These are phyloP conservation scores for Backusella australiensis DNA, from an alignment of 192 early-diverging fungal genomes.

Conservation along the genomic window DNA sequence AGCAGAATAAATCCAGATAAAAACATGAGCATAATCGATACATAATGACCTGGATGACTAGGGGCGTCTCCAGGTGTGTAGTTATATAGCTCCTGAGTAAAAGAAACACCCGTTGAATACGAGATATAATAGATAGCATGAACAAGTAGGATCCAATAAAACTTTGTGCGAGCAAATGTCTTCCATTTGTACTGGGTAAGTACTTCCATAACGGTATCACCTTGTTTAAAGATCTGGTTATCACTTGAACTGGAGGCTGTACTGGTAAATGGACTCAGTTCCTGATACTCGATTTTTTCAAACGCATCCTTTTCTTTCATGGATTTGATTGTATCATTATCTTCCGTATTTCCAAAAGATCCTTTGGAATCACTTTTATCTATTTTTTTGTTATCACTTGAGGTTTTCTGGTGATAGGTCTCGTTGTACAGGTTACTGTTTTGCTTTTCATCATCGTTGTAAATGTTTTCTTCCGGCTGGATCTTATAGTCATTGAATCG, in stretches of 20 bases:
- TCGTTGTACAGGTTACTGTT: background rate
- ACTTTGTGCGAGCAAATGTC: background rate
- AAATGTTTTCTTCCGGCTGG: background rate
- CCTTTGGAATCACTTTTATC: background rate
- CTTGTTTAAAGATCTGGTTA: slow-evolving; percentile 7
- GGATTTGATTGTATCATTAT: background rate
- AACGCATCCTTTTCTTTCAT: background rate
- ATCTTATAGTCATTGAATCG: background rate
- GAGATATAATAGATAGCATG: slow-evolving; percentile 1
- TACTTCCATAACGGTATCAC: slow-evolving; percentile 15
- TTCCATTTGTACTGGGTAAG: slow-evolving; percentile 16
- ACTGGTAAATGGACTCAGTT: background rate
- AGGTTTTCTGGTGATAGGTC: background rate
- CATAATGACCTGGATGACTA: background rate
- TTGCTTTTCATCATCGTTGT: background rate
- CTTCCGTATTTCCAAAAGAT: background rate
- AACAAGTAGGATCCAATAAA: background rate
- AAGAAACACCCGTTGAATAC: slow-evolving; percentile 1
- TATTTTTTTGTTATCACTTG: background rate
- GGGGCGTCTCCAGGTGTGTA: background rate
- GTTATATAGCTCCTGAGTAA: background rate
- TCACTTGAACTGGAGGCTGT: background rate
- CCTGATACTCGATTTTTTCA: background rate
- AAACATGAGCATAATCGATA: slow-evolving; percentile 1
- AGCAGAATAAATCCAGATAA: background rate